Evolutionary conservation across 225 moss, liverwort and hornwort genomes (phyloP), one percentile per base, ranked within the genome.

Genomic region (Pleurozium schreberi): DNA sequence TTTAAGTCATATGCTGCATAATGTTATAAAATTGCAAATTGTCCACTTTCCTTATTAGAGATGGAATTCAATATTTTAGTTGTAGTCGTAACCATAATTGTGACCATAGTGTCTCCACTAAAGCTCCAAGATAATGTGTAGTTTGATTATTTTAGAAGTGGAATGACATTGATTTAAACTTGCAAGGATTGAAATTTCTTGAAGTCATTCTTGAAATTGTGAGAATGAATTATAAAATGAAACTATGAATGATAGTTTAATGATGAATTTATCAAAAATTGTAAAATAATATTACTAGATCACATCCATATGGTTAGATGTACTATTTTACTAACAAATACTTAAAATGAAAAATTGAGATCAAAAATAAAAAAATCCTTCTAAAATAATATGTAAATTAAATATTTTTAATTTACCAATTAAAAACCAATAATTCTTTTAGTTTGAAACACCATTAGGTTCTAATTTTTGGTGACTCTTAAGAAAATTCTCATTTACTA

Each of bases 161-260:
- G 0, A 33, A 49, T 12, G 12, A 7, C 6, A 33, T 75, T 16
- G 6, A 6, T 11, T 18, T 30, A 18, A 47, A 11, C 1, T 30
- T 10, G 7, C 4, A 7, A 45, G 4, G 18, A 47, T 0, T 2
- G 1, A 0, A 50, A 0, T 3, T 8, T 50, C 50, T 18, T 0
- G 1, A 31, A 31, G 7, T 30, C n/a, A n/a, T n/a, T 47, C 28
- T 47, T 5, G 20, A 50, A 50, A 20, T 33, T 21, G 2, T 12
- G 1, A 75, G 13, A 20, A 75, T 34, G 8, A 3, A 33, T 3
- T 20, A 5, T 21, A 33, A 33, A 50, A 75, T 50, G 33, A 75
- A 75, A 49, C 0, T 2, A 7, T 12, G 0, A 33, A 20, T 20
- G 43, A 15, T 5, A 49, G 19, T 49, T 49, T 31, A 18, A 4